These are phyloP conservation scores for Cornus controversa DNA, from an alignment of 148 eudicot genomes.

Conservation along the genomic window DNA sequence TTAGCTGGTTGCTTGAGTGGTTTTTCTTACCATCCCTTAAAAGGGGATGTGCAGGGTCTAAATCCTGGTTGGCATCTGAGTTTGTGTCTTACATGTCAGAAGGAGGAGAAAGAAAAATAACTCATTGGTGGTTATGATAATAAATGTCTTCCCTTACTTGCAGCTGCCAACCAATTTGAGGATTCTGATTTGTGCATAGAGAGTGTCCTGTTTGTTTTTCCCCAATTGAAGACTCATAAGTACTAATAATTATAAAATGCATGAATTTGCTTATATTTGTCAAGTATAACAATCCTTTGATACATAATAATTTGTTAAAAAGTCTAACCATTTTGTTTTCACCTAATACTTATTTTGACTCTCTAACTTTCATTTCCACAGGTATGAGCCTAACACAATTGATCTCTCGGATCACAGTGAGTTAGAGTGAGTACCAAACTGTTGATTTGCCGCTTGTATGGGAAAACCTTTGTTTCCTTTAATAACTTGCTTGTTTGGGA, in stretches of 20 bases:
- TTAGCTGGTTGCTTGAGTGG: too few relatives aligned
- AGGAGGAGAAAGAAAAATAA: too few relatives aligned
- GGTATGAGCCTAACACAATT: slow-evolving; percentile 94
- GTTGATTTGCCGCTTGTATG: background rate
- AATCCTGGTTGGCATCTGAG: too few relatives aligned
- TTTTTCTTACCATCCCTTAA: too few relatives aligned
- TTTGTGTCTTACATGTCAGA: too few relatives aligned
- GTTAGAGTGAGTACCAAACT: slow-evolving; percentile 65
- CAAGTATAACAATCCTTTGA: background rate
- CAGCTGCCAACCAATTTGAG: too few relatives aligned
- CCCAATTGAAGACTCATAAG: background rate
- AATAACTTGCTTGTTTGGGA: background rate
- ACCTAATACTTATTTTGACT: background rate
- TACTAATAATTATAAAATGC: background rate
- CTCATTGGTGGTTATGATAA: too few relatives aligned
- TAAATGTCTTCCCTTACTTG: too few relatives aligned
- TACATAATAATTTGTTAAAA: too few relatives aligned
- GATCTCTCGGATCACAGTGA: slow-evolving; percentile 86
- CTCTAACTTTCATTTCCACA: slow-evolving; percentile 31
- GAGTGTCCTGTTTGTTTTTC: background rate
- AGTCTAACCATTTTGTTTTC: background rate
- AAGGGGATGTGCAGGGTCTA: too few relatives aligned
- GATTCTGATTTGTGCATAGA: background rate
- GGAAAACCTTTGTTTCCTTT: background rate
- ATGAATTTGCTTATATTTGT: background rate